Evolutionary conservation across 2,329 filamentous ascomycete genomes (phyloP).

Genomic region (Penicillium sp.): DNA sequence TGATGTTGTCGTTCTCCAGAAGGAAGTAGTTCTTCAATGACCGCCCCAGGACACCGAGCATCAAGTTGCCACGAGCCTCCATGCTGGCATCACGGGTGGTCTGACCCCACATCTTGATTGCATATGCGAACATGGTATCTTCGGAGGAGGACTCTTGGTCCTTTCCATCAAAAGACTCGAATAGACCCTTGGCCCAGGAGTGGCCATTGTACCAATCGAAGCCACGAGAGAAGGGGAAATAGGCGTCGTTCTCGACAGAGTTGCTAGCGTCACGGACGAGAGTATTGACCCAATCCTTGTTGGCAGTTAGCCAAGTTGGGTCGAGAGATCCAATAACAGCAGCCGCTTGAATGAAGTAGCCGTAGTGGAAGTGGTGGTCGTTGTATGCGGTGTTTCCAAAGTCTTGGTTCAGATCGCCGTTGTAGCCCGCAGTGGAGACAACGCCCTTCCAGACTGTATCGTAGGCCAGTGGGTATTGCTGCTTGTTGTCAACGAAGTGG

Average conservation of each 20-base stretch:
- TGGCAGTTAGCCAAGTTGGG: slow-evolving; percentile 69
- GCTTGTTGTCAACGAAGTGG: slow-evolving; percentile 67
- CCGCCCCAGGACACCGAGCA: slow-evolving; percentile 76
- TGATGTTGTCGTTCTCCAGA: slow-evolving; percentile 68
- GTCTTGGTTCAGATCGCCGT: slow-evolving; percentile 68
- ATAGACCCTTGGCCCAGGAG: slow-evolving; percentile 75
- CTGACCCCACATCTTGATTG: slow-evolving; percentile 90
- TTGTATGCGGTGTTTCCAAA: slow-evolving; percentile 86
- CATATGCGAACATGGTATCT: slow-evolving; percentile 84
- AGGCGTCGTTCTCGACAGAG: slow-evolving; percentile 67
- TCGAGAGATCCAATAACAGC: slow-evolving; percentile 82
- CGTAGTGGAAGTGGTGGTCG: slow-evolving; percentile 67
- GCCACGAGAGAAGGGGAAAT: slow-evolving; percentile 77
- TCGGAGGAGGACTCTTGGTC: slow-evolving; percentile 81
- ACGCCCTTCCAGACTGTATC: slow-evolving; percentile 73
- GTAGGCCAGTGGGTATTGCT: slow-evolving; percentile 62
- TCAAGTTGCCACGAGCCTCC: slow-evolving; percentile 80
- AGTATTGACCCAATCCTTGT: slow-evolving; percentile 78
- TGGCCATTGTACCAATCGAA: slow-evolving; percentile 98
- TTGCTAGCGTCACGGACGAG: slow-evolving; percentile 85
- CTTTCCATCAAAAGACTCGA: slow-evolving; percentile 56
- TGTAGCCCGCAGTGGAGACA: slow-evolving; percentile 74
- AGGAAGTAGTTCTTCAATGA: slow-evolving; percentile 81
- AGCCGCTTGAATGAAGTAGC: slow-evolving; percentile 86
- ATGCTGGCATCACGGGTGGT: slow-evolving; percentile 75